phyloP scores from a whole-genome alignment of 371 early-diverging fungal genomes.

The Mycotypha africana region DNA sequence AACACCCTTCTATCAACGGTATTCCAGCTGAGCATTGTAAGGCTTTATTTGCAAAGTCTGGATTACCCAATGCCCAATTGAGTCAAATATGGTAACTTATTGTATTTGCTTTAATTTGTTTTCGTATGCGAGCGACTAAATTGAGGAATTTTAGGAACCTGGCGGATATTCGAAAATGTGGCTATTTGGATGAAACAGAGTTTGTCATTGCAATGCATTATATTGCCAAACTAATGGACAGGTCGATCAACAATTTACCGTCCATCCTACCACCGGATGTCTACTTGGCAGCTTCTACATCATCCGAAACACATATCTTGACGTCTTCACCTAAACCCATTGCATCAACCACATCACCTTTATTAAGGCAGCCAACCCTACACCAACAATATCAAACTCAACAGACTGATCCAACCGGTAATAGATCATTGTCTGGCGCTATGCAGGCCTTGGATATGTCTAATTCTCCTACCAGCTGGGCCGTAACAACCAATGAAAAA shows the following conservation, averaged over 20 bases:
- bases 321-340: slow-evolving; percentile 12
- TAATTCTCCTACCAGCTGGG: slow-evolving; percentile 49
- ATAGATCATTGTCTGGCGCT: too few relatives aligned
- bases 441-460: background rate
- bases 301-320: slow-evolving; percentile 8
- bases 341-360: background rate
- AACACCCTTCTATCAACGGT: slow-evolving; percentile 10
- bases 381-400: slow-evolving; percentile 15
- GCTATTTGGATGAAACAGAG: slow-evolving; percentile 55
- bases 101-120: background rate
- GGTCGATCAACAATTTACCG: slow-evolving; percentile 27
- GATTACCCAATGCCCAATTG: slow-evolving; percentile 16
- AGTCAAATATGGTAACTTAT: slow-evolving; percentile 21
- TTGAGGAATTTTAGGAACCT: slow-evolving; percentile 37
- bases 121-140: background rate
- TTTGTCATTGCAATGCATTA: slow-evolving; percentile 76
- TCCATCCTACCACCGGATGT: slow-evolving; percentile 9
- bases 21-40: slow-evolving; percentile 14
- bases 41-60: slow-evolving; percentile 17
- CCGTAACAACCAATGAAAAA: slow-evolving; percentile 64
- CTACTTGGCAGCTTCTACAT: slow-evolving; percentile 7
- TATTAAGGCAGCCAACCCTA: too few relatives aligned
- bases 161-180: slow-evolving; percentile 57
- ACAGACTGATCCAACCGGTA: slow-evolving; percentile 35
- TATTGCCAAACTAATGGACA: slow-evolving; percentile 63